These are phyloP conservation scores for Adansonia gregorii DNA, from an alignment of 441 rosid species.

Conservation along the genomic window DNA sequence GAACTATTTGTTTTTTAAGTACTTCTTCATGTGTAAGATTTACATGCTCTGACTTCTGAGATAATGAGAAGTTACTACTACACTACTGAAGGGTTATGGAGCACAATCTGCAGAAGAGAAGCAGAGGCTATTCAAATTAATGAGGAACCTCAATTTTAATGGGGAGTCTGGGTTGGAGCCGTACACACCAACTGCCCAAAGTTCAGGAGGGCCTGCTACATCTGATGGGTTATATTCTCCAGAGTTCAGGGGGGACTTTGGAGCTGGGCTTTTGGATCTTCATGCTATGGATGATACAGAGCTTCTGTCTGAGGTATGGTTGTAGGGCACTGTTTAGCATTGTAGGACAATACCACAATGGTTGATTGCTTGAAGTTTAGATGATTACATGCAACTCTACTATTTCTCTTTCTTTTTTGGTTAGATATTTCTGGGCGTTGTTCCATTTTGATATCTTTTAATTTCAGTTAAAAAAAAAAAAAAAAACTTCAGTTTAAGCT, in stretches of 20 bases:
- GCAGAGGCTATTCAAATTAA: slow-evolving; percentile 89
- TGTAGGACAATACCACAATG: slow-evolving; percentile 20
- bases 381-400: not conserved
- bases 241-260: slow-evolving; percentile 95
- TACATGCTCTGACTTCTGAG: slow-evolving; percentile 25
- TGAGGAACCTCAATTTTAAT: slow-evolving; percentile 93
- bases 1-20: not conserved
- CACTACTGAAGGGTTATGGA: slow-evolving; percentile 77
- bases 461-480: not conserved
- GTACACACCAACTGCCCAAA: slow-evolving; percentile 70
- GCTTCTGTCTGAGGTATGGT: slow-evolving; percentile 88
- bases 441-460: not conserved
- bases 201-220: slow-evolving; percentile 57
- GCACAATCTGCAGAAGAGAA: slow-evolving; percentile 98
- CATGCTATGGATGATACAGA: slow-evolving; percentile 98
- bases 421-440: not conserved
- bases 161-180: slow-evolving; percentile 91
- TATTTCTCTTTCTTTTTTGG: not conserved
- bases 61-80: slow-evolving; percentile 27
- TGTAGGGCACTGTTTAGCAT: slow-evolving; percentile 11
- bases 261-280: slow-evolving; percentile 98
- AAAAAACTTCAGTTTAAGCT: not conserved
- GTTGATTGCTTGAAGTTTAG: not conserved
- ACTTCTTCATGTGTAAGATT: slow-evolving; percentile 11
- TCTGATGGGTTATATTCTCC: slow-evolving; percentile 88